These are phyloP conservation scores for Asclepias syriaca DNA, from an alignment of 257 asterid species.

Conservation along the genomic window DNA sequence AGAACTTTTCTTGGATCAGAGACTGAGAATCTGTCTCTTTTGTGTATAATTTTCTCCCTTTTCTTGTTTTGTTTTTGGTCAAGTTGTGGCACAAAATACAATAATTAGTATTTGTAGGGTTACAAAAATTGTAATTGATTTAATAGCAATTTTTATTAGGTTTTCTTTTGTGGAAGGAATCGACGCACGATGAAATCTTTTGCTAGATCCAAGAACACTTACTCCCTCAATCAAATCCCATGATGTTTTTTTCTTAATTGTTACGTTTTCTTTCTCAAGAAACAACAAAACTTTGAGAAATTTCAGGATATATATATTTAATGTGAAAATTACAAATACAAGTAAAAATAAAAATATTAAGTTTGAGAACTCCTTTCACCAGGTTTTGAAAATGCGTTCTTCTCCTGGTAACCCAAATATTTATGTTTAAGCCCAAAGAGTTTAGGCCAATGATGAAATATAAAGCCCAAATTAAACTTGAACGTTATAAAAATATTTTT, in stretches of 20 bases:
- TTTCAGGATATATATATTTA: no score
- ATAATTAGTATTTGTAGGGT: no score
- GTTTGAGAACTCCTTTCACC: no score
- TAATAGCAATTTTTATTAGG: neutral
- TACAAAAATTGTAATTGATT: no score
- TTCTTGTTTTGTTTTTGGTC: neutral
- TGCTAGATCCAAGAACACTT: constrained; percentile 10
- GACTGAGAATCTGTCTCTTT: constrained; percentile 2
- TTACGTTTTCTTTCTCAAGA: neutral
- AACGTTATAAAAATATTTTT: no score
- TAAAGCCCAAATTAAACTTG: no score
- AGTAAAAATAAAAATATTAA: no score
- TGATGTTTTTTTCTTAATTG: constrained; percentile 1
- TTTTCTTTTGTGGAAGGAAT: neutral
- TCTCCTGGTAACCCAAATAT: no score
- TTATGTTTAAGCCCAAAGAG: no score
- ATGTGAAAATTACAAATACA: no score
- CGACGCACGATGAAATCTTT: neutral
- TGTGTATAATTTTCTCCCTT: neutral
- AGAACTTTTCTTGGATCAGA: neutral
- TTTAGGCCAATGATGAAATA: no score
- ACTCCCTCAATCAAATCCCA: neutral
- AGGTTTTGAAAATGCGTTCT: no score
- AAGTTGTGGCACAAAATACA: neutral
- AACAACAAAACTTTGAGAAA: neutral